phyloP scores from a whole-genome alignment of 2,329 filamentous ascomycete genomes.

The Aureobasidium sp. region DNA sequence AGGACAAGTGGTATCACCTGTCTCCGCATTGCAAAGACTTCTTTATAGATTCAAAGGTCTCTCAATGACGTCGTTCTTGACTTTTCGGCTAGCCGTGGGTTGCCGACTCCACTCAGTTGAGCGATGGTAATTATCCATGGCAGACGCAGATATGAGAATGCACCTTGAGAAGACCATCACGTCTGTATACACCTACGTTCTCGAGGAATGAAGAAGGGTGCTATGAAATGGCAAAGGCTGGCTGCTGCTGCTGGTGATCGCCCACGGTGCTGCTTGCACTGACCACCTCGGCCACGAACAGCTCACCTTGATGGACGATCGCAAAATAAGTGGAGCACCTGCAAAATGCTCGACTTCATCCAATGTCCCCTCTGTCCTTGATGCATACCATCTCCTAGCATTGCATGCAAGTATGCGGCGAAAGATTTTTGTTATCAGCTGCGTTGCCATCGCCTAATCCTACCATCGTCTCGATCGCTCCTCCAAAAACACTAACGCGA shows the following conservation, averaged over 20 bases:
- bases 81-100: not conserved
- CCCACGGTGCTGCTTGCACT: not conserved
- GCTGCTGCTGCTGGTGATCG: not conserved
- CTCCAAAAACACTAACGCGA: not conserved
- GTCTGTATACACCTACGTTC: not conserved
- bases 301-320: slow-evolving; percentile 10
- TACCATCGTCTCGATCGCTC: not conserved
- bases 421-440: not conserved
- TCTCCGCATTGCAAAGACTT: not conserved
- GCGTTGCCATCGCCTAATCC: not conserved
- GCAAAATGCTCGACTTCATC: not conserved
- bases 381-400: not conserved
- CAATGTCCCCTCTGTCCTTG: not conserved
- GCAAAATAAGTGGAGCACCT: not conserved
- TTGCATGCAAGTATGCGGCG: not conserved
- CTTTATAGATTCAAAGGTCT: not conserved
- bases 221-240: not conserved
- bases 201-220: not conserved
- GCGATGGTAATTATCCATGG: not conserved
- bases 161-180: not conserved
- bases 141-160: not conserved
- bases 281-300: not conserved
- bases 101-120: not conserved
- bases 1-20: not conserved
- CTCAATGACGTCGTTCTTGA: not conserved